Base-by-base conservation (phyloP, 192 early-diverging fungal genomes). In the Umbelopsis ramanniana region DNA sequence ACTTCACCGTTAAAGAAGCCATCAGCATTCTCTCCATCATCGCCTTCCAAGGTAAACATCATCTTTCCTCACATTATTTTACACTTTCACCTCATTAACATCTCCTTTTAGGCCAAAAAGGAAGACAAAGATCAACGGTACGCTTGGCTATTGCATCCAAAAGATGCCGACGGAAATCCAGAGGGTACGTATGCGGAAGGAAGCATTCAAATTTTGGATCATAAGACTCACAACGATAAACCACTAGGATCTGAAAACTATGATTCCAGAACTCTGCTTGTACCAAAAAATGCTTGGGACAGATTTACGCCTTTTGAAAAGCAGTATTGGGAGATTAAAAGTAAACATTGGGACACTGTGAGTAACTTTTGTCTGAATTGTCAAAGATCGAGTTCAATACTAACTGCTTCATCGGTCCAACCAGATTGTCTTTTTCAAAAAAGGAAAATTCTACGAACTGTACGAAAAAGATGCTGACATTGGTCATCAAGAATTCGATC, bases 311-410 rank as follows among this genome's bases (percentile, higher is more conserved):
- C 93, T 11, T 99, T 99, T 80, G 98, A 99, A 85, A 86, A 89
- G 47, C 98, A 99, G 82, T 99, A 93, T 80, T 99, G 98, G 98
- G 94, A 97, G 83, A 96, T 99, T 77, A 99, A 99, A 80, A 79
- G 82, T 70, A 85, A 91, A 71, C 89, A 96, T 67, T 99, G 95
- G 92, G 95, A 98, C 77, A 93, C 93, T 0, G 91, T 95, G 74
- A 55, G 73, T 43, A 23, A 22, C 52, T 14, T 22, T 17, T n/a
- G 17, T 50, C 15, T 60, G 1, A 0, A 19, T 4, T 55, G 46
- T 26, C 6, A 24, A 23, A 22, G 35, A 60, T 52, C 14, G 35
- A 48, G 24, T 50, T 50, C 38, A 52, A 38, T 43, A 17, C 22
- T 33, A 14, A 23, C n/a, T 43, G 23, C 43, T 57, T 60, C 29